phyloP scores from a whole-genome alignment of 2,329 filamentous ascomycete genomes.

The Stemphylium beticola region DNA sequence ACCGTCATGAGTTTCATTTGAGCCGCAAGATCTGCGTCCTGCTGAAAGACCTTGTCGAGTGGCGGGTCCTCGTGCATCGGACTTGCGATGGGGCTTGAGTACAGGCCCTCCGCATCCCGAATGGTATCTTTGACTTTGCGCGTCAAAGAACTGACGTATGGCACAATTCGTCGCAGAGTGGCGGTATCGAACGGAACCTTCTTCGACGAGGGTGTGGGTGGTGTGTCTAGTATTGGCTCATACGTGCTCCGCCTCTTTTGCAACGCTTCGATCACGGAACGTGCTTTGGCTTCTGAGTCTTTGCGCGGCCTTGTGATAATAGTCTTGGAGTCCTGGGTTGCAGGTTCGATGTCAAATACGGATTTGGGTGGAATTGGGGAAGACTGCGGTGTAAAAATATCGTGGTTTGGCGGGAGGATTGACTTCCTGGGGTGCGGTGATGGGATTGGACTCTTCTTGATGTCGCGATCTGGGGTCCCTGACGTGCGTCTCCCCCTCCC shows the following conservation, averaged over 20 bases:
- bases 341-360: conserved; percentile 29
- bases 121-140: conserved; percentile 56
- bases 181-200: conserved; percentile 72
- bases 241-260: conserved; percentile 55
- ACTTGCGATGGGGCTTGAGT: conserved; percentile 51
- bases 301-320: conserved; percentile 57
- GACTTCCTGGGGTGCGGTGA: conserved; percentile 39
- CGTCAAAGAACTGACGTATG: conserved; percentile 56
- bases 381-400: conserved; percentile 45
- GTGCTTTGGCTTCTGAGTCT: conserved; percentile 65
- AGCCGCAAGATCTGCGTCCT: conserved; percentile 42
- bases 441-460: conserved; percentile 29
- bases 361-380: conserved; percentile 38
- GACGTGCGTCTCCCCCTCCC: conserved; percentile 38
- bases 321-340: conserved; percentile 33
- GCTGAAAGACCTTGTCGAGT: conserved; percentile 43
- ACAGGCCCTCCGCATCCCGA: conserved; percentile 56
- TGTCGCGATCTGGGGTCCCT: conserved; percentile 37
- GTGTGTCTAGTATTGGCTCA: conserved; percentile 31
- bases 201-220: conserved; percentile 46
- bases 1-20: conserved; percentile 52
- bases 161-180: conserved; percentile 67
- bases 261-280: conserved; percentile 66
- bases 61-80: conserved; percentile 46
- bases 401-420: conserved; percentile 45